These are phyloP conservation scores for Pythium vanterpoolii DNA, from an alignment of 352 stramenopile species.

Conservation along the genomic window DNA sequence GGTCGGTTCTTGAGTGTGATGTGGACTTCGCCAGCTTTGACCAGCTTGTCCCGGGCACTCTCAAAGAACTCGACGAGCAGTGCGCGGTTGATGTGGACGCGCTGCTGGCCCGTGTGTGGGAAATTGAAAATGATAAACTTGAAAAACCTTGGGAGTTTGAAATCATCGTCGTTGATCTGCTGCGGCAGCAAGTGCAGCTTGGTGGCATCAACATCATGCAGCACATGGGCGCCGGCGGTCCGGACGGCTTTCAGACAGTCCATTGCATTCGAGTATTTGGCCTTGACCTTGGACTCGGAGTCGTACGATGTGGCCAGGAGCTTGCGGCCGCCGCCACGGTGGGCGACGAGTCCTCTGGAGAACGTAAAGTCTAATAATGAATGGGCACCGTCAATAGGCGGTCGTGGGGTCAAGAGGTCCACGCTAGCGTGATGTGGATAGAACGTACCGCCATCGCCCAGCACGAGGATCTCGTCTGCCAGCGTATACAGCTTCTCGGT, in stretches of 20 bases:
- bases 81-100: slow-evolving; percentile 84
- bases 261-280: slow-evolving; percentile 76
- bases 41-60: slow-evolving; percentile 62
- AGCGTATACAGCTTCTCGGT: slow-evolving; percentile 46
- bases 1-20: slow-evolving; percentile 84
- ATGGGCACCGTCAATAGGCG: background rate
- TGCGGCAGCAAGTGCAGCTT: slow-evolving; percentile 56
- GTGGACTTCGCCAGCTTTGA: slow-evolving; percentile 61
- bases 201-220: slow-evolving; percentile 83
- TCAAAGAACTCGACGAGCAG: slow-evolving; percentile 84
- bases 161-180: slow-evolving; percentile 1
- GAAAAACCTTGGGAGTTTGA: slow-evolving; percentile 50
- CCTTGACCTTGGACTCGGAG: slow-evolving; percentile 52
- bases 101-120: slow-evolving; percentile 83
- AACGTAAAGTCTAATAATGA: slow-evolving; percentile 79
- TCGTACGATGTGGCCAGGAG: slow-evolving; percentile 81
- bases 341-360: slow-evolving; percentile 57
- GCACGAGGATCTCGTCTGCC: slow-evolving; percentile 59
- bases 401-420: background rate
- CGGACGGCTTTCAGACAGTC: slow-evolving; percentile 63
- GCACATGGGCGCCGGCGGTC: slow-evolving; percentile 32
- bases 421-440: slow-evolving; percentile 46
- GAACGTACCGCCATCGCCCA: slow-evolving; percentile 61
- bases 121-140: slow-evolving; percentile 90
- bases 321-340: slow-evolving; percentile 50